A percentile compares a stretch with the other conserved stretches of the same genome.
Evolutionary conservation across 169 alveolate species (phyloP).

Genomic region (Amoebophrya sp.): DNA sequence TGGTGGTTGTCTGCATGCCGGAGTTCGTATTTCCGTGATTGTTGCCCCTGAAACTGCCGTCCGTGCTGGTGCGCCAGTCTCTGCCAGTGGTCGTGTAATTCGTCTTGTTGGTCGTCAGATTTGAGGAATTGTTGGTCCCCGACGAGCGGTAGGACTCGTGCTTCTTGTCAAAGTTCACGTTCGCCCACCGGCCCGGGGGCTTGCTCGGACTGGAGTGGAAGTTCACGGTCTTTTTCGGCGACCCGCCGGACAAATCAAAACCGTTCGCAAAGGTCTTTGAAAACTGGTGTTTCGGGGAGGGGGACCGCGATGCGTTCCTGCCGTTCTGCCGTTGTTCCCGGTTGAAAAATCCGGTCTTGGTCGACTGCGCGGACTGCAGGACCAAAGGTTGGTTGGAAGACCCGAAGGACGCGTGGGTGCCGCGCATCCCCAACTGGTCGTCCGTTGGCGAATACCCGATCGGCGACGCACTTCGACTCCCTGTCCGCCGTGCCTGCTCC

Average conservation of each 20-base stretch:
- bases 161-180: background rate
- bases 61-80: too few relatives aligned
- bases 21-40: too few relatives aligned
- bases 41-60: too few relatives aligned
- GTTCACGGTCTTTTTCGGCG: background rate
- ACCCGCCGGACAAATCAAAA: background rate
- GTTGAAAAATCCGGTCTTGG: background rate
- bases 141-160: background rate
- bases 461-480: background rate
- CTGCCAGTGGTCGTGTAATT: too few relatives aligned
- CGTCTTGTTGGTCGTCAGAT: too few relatives aligned
- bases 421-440: background rate
- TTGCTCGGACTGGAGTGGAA: background rate
- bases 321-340: background rate
- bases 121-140: too few relatives aligned
- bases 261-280: background rate
- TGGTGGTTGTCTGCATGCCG: too few relatives aligned
- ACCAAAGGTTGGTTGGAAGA: too few relatives aligned
- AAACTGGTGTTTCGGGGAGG: too few relatives aligned
- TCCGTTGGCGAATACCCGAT: background rate
- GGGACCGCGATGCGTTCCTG: background rate
- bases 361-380: background rate
- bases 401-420: background rate
- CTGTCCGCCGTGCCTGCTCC: too few relatives aligned
- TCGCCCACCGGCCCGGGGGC: background rate